Evolutionary conservation across 495 filamentous ascomycete species (phyloP), one percentile per base, ranked within the genome.

Genomic region (Ramalina intermedia): DNA sequence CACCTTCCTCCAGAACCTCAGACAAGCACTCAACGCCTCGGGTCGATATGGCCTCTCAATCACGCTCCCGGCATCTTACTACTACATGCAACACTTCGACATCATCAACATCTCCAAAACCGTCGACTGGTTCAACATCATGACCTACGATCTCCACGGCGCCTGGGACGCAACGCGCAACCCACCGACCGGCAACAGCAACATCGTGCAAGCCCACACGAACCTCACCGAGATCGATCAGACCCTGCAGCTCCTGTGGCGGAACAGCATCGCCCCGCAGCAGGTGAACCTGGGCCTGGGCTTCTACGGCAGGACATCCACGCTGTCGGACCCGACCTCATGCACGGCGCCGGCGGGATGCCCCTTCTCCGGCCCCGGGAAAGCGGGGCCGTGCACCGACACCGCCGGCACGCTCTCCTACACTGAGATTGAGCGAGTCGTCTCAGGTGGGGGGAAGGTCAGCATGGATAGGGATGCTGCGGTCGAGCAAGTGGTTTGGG

Each of bases 191-290:
- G 39, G 43, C 24, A 11, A 53, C 50, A 33, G 69, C 68, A 4
- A 41, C 47, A 8, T 60, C 29, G 56, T 72, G 8, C 46, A 58
- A 0, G 63, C 61, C 0, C 76, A 81, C 52, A 76, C 74, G 1
- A 79, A 81, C 49, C 47, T 78, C 0, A 78, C 75, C 1, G 76
- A 78, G 56, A 79, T 81, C 48, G 52, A 74, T 12, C 16, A 51
- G 3, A 64, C 63, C 0, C 17, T 72, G 1, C 57, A 76, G 14
- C 66, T 81, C 0, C 55, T 78, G 0, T 78, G 75, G 75, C 56
- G 75, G 0, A 69, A 67, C 49, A 52, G 65, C 24, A 61, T 81
- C 7, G 48, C 55, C 4, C 59, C 73, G 0, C 29, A 41, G 0
- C 63, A 73, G 46, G 58, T 79, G 4, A 50, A 51, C 47, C 42